These are phyloP conservation scores for Pythium insidiosum DNA, from an alignment of 352 stramenopile species.

Conservation along the genomic window DNA sequence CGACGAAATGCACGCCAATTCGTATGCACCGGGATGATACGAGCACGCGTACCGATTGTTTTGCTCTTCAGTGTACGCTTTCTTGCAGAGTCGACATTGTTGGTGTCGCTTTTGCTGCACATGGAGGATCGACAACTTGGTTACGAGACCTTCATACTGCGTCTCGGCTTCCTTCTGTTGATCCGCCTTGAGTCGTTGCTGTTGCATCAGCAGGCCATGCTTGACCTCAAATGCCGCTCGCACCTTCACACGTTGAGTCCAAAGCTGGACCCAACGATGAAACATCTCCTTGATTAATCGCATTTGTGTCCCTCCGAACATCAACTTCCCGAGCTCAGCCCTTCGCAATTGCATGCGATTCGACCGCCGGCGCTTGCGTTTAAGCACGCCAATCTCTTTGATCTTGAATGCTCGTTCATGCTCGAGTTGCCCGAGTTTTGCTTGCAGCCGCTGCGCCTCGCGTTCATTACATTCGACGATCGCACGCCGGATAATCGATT, in stretches of 20 bases:
- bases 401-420: slow-evolving; percentile 38
- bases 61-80: slow-evolving; percentile 62
- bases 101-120: slow-evolving; percentile 46
- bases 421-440: slow-evolving; percentile 21
- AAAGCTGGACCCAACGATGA: slow-evolving; percentile 51
- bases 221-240: slow-evolving; percentile 62
- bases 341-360: slow-evolving; percentile 35
- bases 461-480: slow-evolving; percentile 37
- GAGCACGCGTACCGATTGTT: slow-evolving; percentile 56
- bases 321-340: slow-evolving; percentile 35
- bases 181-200: slow-evolving; percentile 36
- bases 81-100: slow-evolving; percentile 49
- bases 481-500: slow-evolving; percentile 39
- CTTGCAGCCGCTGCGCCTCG: slow-evolving; percentile 28
- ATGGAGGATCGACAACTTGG: slow-evolving; percentile 45
- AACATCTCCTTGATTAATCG: slow-evolving; percentile 37
- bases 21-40: slow-evolving; percentile 57
- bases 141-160: slow-evolving; percentile 8
- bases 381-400: slow-evolving; percentile 35
- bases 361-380: slow-evolving; percentile 35
- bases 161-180: too few species aligned
- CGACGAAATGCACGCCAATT: slow-evolving; percentile 50
- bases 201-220: slow-evolving; percentile 46
- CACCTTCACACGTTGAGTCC: slow-evolving; percentile 42
- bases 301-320: slow-evolving; percentile 35